Evolutionary conservation across 331 rosid species (phyloP).

Genomic region (Erythrophleum ivorense): DNA sequence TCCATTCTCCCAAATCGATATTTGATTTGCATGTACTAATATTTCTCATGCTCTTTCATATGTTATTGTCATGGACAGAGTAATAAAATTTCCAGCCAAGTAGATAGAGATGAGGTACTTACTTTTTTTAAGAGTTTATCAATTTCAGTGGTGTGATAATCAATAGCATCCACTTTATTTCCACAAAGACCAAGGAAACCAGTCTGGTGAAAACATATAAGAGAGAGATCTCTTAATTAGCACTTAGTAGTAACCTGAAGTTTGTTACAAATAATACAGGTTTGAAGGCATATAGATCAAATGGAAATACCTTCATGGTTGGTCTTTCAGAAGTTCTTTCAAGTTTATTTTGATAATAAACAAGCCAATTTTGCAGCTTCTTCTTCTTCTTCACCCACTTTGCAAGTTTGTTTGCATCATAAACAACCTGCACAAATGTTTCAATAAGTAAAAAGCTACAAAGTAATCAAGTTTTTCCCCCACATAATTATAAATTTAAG

Average conservation of each 20-base stretch:
- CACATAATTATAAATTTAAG: not conserved
- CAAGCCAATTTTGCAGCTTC: constrained; percentile 83
- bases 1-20: constrained; percentile 17
- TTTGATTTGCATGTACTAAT: constrained; percentile 18
- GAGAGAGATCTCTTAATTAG: constrained; percentile 15
- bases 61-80: not conserved
- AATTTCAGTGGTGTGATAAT: constrained; percentile 66
- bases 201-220: constrained; percentile 59
- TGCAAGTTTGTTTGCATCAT: constrained; percentile 77
- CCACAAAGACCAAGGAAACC: constrained; percentile 92
- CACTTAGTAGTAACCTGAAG: constrained; percentile 3
- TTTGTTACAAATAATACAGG: constrained; percentile 11
- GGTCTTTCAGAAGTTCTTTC: constrained; percentile 69
- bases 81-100: constrained; percentile 17
- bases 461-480: not conserved
- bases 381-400: constrained; percentile 83
- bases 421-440: constrained; percentile 67
- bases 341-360: constrained; percentile 74
- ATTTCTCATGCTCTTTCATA: constrained; percentile 26
- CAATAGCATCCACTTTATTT: constrained; percentile 76
- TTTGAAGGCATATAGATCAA: constrained; percentile 23
- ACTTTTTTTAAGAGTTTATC: constrained; percentile 71
- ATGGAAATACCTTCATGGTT: constrained; percentile 64
- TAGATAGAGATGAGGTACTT: constrained; percentile 39
- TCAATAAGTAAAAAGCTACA: not conserved